Percentiles rank a stretch among this genome's conserved stretches.
Conservation (phyloP, 192 early-diverging fungal genomes). For the Gryganskiella cystojenkinii region DNA sequence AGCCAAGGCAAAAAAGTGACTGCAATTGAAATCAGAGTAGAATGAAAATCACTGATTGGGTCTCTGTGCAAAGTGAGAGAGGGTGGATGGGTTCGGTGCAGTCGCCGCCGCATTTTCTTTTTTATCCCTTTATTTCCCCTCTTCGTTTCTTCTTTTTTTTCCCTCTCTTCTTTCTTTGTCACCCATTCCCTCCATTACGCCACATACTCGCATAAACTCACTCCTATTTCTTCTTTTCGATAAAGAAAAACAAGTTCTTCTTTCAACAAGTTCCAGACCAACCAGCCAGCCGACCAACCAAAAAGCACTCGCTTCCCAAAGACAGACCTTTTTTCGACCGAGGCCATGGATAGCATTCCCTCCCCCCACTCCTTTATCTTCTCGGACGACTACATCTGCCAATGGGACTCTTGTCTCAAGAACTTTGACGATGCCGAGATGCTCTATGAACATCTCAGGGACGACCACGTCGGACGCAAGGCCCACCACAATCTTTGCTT, state of each 20-base stretch:
- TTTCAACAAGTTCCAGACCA: not conserved
- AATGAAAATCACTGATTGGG: too few relatives aligned
- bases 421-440: slow-evolving; percentile 82
- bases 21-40: too few relatives aligned
- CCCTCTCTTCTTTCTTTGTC: not conserved
- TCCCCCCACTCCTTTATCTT: slow-evolving; percentile 53
- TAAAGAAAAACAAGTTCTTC: too few relatives aligned
- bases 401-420: slow-evolving; percentile 60
- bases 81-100: too few relatives aligned
- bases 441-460: slow-evolving; percentile 88
- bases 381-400: slow-evolving; percentile 58
- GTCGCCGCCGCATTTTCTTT: not conserved
- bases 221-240: slow-evolving; percentile 2
- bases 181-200: not conserved
- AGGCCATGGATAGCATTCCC: slow-evolving; percentile 36
- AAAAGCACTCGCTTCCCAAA: too few relatives aligned
- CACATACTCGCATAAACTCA: not conserved
- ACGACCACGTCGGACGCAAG: slow-evolving; percentile 94
- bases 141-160: not conserved
- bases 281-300: not conserved
- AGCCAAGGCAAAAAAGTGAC: too few relatives aligned
- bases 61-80: too few relatives aligned
- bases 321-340: not conserved
- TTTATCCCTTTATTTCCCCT: not conserved
- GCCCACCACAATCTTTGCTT: slow-evolving; percentile 89